Percentiles rank a stretch among this genome's conserved stretches.
These are phyloP conservation scores for Tolypocladium guangdongense DNA, from an alignment of 2,329 filamentous ascomycete species.

Conservation along the genomic window DNA sequence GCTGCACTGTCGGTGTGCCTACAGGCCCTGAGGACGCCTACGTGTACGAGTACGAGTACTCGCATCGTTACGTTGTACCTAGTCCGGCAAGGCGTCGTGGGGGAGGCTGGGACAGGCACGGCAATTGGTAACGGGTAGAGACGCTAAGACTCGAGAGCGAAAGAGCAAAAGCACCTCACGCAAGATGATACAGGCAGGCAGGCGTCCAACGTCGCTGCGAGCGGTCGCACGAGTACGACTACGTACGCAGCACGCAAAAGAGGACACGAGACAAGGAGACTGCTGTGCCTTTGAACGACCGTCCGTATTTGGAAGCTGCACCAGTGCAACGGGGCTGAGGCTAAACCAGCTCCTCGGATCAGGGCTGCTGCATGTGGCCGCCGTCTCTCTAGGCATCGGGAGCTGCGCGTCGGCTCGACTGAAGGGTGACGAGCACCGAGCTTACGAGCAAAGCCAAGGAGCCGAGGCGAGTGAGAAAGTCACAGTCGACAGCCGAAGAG, in stretches of 20 bases:
- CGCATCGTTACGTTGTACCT: too few species aligned
- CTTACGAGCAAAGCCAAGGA: neutral
- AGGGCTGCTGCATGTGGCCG: slow-evolving; percentile 2
- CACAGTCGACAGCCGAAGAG: neutral
- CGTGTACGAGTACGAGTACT: neutral
- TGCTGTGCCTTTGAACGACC: neutral
- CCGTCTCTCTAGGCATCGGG: neutral
- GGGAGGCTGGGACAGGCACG: neutral
- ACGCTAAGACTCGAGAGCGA: neutral
- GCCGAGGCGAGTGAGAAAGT: neutral
- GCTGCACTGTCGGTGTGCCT: neutral
- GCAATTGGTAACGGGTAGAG: neutral
- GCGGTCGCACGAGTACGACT: neutral
- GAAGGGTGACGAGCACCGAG: neutral
- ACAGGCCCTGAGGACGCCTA: neutral
- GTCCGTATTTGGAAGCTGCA: slow-evolving; percentile 3
- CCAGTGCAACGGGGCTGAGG: neutral
- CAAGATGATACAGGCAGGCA: neutral
- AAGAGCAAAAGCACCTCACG: neutral
- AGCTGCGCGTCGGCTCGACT: neutral
- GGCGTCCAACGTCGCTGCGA: neutral
- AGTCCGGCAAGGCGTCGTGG: neutral
- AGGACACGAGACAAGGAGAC: neutral
- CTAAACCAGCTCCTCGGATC: slow-evolving; percentile 1
- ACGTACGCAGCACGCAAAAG: neutral